A percentile compares a stretch with the other conserved stretches of the same genome.
Conservation (phyloP, 2,329 filamentous ascomycete species). For the Claviceps maximensis region DNA sequence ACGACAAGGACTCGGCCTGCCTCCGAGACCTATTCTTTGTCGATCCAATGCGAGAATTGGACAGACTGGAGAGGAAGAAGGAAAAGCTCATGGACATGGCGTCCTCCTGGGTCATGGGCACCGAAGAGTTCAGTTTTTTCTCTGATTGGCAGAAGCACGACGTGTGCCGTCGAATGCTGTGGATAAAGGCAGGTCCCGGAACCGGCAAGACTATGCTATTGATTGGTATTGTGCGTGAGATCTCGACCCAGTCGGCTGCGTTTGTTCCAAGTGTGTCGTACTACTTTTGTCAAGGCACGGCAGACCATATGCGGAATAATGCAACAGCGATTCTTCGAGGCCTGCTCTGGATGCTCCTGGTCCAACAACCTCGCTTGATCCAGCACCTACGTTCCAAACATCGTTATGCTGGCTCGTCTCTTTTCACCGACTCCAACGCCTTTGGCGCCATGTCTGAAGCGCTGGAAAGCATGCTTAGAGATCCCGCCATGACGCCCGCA, state of each 20-base stretch:
- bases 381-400: constrained; percentile 24
- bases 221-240: constrained; percentile 16
- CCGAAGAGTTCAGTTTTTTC: constrained; percentile 11
- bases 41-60: constrained; percentile 8
- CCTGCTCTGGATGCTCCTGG: constrained; percentile 24
- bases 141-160: constrained; percentile 14
- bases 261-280: constrained; percentile 11
- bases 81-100: constrained; percentile 7
- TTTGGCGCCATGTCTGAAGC: constrained; percentile 21
- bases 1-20: constrained; percentile 8
- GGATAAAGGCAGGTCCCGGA: constrained; percentile 22
- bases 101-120: constrained; percentile 8
- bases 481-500: constrained; percentile 17
- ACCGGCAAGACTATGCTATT: constrained; percentile 26
- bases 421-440: constrained; percentile 27
- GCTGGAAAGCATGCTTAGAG: constrained; percentile 26
- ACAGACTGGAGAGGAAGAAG: constrained; percentile 8
- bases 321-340: constrained; percentile 24
- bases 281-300: constrained; percentile 29
- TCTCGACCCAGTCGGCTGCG: constrained; percentile 6
- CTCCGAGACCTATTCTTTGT: constrained; percentile 7
- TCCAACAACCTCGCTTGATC: constrained; percentile 17
- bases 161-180: constrained; percentile 14
- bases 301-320: constrained; percentile 18
- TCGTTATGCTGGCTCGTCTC: constrained; percentile 14